These are phyloP conservation scores for Tricharina praecox DNA, from an alignment of 495 filamentous ascomycete species.

Conservation along the genomic window DNA sequence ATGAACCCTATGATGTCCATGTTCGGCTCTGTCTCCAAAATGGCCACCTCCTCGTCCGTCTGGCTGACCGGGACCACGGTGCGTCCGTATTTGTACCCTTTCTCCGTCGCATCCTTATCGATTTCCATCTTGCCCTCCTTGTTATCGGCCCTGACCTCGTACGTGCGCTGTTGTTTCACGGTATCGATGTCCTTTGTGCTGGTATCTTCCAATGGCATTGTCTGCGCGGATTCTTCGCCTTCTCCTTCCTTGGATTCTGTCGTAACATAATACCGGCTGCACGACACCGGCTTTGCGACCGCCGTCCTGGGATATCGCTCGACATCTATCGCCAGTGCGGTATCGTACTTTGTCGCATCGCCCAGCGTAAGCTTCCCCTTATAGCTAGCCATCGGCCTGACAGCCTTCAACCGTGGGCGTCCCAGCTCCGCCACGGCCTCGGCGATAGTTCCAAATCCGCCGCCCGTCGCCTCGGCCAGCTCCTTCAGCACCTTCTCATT, in stretches of 20 bases:
- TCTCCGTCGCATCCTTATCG: constrained; percentile 65
- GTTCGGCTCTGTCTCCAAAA: constrained; percentile 53
- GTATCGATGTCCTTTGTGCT: constrained; percentile 37
- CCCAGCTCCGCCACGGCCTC: constrained; percentile 62
- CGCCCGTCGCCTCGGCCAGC: constrained; percentile 48
- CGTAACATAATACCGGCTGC: constrained; percentile 52
- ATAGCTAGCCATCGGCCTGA: constrained; percentile 55
- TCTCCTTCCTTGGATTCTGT: constrained; percentile 31
- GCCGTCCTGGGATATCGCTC: constrained; percentile 78
- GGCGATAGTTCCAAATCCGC: constrained; percentile 62
- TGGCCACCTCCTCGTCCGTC: constrained; percentile 65
- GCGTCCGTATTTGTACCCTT: constrained; percentile 84
- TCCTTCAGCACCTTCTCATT: constrained; percentile 53
- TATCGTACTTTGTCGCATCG: constrained; percentile 49
- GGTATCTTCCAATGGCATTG: constrained; percentile 29
- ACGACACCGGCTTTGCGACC: constrained; percentile 51
- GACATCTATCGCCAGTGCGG: constrained; percentile 62
- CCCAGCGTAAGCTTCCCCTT: constrained; percentile 70
- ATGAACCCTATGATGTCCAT: constrained; percentile 81
- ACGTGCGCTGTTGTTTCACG: constrained; percentile 57
- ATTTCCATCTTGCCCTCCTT: constrained; percentile 75
- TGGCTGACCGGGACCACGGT: constrained; percentile 79
- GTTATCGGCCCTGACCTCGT: constrained; percentile 58
- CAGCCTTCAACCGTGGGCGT: constrained; percentile 53
- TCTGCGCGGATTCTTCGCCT: constrained; percentile 33